Evolutionary conservation across 75 land plant genomes (phyloP).

Genomic region (Isoetes taiwanensis): DNA sequence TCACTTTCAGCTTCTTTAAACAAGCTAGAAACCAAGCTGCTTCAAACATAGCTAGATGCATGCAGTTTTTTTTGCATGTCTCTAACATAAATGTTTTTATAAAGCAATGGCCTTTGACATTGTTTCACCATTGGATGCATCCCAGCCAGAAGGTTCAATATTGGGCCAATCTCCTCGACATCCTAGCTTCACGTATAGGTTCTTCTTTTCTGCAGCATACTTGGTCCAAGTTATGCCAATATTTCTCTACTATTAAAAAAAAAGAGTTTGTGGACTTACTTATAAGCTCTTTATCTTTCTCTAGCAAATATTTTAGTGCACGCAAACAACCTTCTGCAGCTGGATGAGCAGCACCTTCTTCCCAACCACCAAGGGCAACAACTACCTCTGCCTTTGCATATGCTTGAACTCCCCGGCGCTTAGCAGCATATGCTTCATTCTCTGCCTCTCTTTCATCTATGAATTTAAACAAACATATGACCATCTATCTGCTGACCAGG

Average conservation of each 20-base stretch:
- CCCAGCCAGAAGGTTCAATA: slow-evolving; percentile 80
- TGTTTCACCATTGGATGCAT: slow-evolving; percentile 36
- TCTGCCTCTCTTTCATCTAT: slow-evolving; percentile 59
- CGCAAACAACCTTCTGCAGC: slow-evolving; percentile 76
- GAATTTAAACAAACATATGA: neutral
- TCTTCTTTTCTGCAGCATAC: slow-evolving; percentile 61
- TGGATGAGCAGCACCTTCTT: slow-evolving; percentile 33
- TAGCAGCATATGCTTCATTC: slow-evolving; percentile 47
- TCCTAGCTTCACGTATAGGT: slow-evolving; percentile 76
- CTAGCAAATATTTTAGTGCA: slow-evolving; percentile 63
- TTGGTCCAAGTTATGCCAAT: no score
- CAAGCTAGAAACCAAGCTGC: no score
- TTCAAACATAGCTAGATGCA: no score
- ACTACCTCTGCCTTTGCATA: slow-evolving; percentile 75
- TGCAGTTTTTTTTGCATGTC: no score
- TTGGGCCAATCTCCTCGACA: slow-evolving; percentile 98
- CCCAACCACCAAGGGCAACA: slow-evolving; percentile 79
- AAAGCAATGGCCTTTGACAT: no score
- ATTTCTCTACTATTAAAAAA: no score
- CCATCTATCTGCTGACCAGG: neutral
- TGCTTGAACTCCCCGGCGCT: slow-evolving; percentile 25
- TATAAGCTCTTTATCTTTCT: slow-evolving; percentile 73
- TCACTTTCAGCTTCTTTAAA: no score
- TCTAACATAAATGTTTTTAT: no score
- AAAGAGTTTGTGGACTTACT: slow-evolving; percentile 30